Evolutionary conservation across 2,329 filamentous ascomycete genomes (phyloP), one percentile per base, ranked within the genome.

Genomic region (Colletotrichum phormii): DNA sequence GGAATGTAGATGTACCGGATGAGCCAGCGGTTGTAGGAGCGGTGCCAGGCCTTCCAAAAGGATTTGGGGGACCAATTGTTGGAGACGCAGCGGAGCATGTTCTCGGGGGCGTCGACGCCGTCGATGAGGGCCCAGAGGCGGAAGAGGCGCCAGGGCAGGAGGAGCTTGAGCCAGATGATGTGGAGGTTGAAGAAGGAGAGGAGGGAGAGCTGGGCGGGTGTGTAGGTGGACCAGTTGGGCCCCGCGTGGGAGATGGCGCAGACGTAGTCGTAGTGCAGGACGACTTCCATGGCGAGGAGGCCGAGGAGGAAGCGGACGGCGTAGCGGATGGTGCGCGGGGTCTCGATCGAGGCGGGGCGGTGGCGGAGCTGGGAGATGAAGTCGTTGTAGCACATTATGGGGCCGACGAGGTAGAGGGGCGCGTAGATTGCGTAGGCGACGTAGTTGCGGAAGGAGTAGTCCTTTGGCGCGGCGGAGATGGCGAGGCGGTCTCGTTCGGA

Each of bases 141-240:
- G 89, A 98, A 98, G 81, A 98, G 93, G n/a, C 97, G 93, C 95
- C 96, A 99, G 0, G 97, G 97, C 8, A 99, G 90, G 5, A 99
- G 91, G 1, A 99, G 91, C 82, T 99, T 99, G 59, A 99, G 89
- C 97, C 97, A 99, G 81, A 99, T 97, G 80, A 98, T 91, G 84
- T 98, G 94, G 13, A 99, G 91, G 82, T 98, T 98, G 87, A 98
- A 97, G 85, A 93, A 98, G 49, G 95, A 97, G 13, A 99, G 89
- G 85, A 99, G 91, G 79, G 91, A 93, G 55, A 99, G 90, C 81
- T 99, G 95, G 57, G 94, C 92, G 0, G 97, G 92, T 0, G 95
- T 94, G 84, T 98, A 98, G 29, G 91, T 86, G 33, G 87, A 86
- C 97, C 97, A 99, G 74, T 91, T 86, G 0, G 95, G 95, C 24